A percentile compares a stretch with the other conserved stretches of the same genome.
These are phyloP conservation scores for Zymoseptoria passerinii DNA, from an alignment of 2,329 filamentous ascomycete genomes.

Conservation along the genomic window DNA sequence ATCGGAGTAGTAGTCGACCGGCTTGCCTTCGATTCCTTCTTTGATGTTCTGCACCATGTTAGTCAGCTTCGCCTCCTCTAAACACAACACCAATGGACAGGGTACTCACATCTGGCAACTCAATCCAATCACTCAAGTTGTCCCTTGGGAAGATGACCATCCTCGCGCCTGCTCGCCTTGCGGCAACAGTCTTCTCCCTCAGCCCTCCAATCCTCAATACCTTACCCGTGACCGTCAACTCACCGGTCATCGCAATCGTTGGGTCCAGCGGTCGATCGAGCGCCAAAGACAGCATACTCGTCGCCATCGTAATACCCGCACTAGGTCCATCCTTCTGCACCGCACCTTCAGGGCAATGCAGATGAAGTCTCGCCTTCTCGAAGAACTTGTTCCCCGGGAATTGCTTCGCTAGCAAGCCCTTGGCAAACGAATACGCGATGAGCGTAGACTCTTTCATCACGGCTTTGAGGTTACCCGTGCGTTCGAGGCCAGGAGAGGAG, in stretches of 20 bases:
- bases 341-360: conserved; percentile 94
- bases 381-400: conserved; percentile 94
- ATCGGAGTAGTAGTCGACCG: conserved; percentile 88
- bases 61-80: conserved; percentile 3
- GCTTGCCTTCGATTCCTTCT: conserved; percentile 82
- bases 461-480: conserved; percentile 86
- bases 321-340: conserved; percentile 76
- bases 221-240: conserved; percentile 93
- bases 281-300: conserved; percentile 76
- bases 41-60: conserved; percentile 75
- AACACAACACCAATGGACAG: neutral
- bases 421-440: conserved; percentile 94
- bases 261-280: conserved; percentile 71
- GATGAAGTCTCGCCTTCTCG: conserved; percentile 86
- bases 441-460: conserved; percentile 98
- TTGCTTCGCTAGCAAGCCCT: conserved; percentile 72
- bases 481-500: conserved; percentile 73
- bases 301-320: conserved; percentile 98
- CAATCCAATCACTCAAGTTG: conserved; percentile 94
- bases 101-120: conserved; percentile 79
- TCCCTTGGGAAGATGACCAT: conserved; percentile 92
- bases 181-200: conserved; percentile 94
- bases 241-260: conserved; percentile 93
- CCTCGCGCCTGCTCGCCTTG: conserved; percentile 81
- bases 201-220: conserved; percentile 89